phyloP scores from a whole-genome alignment of 2,329 filamentous ascomycete genomes.

The Hymenoscyphus infarciens region DNA sequence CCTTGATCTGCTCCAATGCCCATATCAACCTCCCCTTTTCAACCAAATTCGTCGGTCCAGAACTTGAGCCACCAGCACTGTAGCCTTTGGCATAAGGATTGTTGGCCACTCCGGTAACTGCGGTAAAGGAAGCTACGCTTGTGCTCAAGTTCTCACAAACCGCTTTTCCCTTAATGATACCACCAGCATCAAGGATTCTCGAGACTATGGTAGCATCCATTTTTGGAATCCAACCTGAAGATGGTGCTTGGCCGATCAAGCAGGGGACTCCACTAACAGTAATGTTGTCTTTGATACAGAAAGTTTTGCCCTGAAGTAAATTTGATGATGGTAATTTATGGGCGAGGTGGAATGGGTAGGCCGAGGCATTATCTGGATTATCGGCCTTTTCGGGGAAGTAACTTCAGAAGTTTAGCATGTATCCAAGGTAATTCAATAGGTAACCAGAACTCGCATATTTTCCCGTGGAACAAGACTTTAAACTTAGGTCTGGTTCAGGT shows the following conservation, averaged over 20 bases:
- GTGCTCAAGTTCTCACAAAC: constrained; percentile 54
- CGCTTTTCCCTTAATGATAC: constrained; percentile 47
- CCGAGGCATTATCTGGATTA: constrained; percentile 24
- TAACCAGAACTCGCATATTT: constrained; percentile 18
- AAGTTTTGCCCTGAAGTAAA: constrained; percentile 41
- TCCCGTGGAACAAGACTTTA: constrained; percentile 15
- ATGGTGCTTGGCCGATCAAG: constrained; percentile 49
- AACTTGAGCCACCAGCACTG: constrained; percentile 48
- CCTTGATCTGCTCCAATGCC: constrained; percentile 48
- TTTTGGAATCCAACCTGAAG: constrained; percentile 46
- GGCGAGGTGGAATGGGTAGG: constrained; percentile 17
- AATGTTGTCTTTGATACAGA: constrained; percentile 54
- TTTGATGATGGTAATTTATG: constrained; percentile 19
- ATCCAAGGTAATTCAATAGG: not conserved
- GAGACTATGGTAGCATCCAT: constrained; percentile 53
- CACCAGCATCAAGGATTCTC: constrained; percentile 48
- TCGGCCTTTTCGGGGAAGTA: constrained; percentile 21
- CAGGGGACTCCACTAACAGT: constrained; percentile 52
- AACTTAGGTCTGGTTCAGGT: constrained; percentile 20
- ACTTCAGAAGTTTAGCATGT: constrained; percentile 4
- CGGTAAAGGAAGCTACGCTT: constrained; percentile 46
- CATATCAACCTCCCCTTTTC: constrained; percentile 42
- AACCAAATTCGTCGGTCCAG: constrained; percentile 46
- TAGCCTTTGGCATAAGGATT: constrained; percentile 45
- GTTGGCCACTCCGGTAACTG: constrained; percentile 44